Base-by-base conservation (phyloP, 805 yeast species). In the Candida multigemmis region DNA sequence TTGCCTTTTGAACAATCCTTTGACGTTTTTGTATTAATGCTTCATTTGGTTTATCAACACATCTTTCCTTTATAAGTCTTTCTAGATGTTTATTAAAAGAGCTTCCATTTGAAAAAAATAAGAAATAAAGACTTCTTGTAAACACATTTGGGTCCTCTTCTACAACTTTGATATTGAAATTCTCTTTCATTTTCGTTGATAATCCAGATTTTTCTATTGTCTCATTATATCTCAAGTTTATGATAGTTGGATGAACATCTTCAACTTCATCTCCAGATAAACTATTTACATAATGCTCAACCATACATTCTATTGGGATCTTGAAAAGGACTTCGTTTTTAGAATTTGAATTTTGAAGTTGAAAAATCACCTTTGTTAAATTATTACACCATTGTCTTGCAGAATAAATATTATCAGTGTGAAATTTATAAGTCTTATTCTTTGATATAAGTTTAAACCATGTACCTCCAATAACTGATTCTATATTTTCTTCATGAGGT, bases 361-460 rank as follows among this genome's bases (percentile, higher is more conserved):
- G 52, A 52, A 89, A 89, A 2, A 84, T 74, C 28, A 78, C 77
- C 41, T 81, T 84, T 37, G 80, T 82, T 23, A 89, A 51, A 7
- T 68, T 56, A 27, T 77, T 74, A 24, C 72, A 77, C 97, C 97
- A 89, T 11, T 77, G 69, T 32, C 81, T 65, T 0, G 96, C 96
- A 5, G 77, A 57, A 34, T 65, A 74, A 10, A 70, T 53, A 14
- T 79, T 74, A 42, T 87, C 96, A 2, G 93, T 81, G 35, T 69
- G 67, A 39, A 87, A 80, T 21, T 66, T 63, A 48, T 77, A 77
- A 0, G 71, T 64, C 36, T 72, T 68, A 16, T 65, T 60, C 22
- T 66, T 73, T 2, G 85, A 75, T 3, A 65, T 49, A 14, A 89
- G 53, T 23, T 66, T 62, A 41, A 87, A 72, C 68, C 77, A 72